Evolutionary conservation across 441 rosid species (phyloP).

Genomic region (Syzygium syzygioides): DNA sequence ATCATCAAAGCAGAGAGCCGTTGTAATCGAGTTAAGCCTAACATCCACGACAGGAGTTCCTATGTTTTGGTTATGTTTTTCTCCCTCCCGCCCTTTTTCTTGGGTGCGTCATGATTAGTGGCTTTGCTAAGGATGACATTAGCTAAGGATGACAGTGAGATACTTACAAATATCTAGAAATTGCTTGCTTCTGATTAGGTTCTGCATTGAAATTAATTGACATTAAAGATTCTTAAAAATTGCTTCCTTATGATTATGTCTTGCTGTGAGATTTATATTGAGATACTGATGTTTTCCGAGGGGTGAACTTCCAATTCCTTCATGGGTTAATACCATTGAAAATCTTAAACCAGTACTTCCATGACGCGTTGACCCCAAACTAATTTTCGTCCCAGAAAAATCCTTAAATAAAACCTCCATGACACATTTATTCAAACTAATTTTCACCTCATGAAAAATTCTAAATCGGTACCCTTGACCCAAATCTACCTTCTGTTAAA

Average conservation of each 20-base stretch:
- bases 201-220: background rate
- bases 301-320: background rate
- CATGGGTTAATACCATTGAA: background rate
- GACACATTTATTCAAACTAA: background rate
- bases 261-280: background rate
- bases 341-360: background rate
- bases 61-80: too few species aligned
- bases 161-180: background rate
- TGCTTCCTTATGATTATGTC: background rate
- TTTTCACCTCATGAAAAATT: background rate
- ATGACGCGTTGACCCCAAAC: too few species aligned
- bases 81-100: too few species aligned
- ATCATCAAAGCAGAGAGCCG: too few species aligned
- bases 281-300: background rate
- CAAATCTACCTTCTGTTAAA: background rate
- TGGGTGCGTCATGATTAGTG: too few species aligned
- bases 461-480: rapidly evolving
- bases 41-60: too few species aligned
- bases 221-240: background rate
- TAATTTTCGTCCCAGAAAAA: background rate
- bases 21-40: too few species aligned
- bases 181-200: background rate
- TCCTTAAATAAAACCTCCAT: background rate
- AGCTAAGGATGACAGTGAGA: too few species aligned
- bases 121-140: too few species aligned